Conservation (phyloP, 2,329 filamentous ascomycete species). For the Cladosporium sp. region DNA sequence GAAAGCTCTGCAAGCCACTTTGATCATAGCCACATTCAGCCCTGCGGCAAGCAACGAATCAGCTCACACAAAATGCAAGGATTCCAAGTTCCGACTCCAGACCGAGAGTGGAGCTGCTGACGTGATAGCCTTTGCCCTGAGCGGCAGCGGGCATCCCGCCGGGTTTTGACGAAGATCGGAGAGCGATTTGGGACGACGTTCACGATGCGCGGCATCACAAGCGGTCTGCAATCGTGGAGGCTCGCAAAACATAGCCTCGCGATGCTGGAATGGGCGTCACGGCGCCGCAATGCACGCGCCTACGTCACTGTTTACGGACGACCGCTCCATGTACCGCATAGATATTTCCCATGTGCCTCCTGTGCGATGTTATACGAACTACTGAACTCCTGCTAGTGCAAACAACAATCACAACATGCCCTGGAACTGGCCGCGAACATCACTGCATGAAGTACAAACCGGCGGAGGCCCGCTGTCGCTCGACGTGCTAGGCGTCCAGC, state of each 20-base stretch:
- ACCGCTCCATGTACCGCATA: background rate
- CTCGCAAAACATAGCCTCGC: background rate
- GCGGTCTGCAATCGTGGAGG: background rate
- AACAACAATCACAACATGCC: background rate
- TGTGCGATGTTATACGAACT: background rate
- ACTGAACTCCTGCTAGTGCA: background rate
- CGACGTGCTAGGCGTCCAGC: conserved; percentile 4
- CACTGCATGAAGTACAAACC: background rate
- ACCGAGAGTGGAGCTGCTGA: background rate
- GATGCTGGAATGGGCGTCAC: background rate
- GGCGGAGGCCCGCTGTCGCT: conserved; percentile 3
- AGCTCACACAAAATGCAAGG: background rate
- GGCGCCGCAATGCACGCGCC: background rate
- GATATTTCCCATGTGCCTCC: background rate
- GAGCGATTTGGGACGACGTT: background rate
- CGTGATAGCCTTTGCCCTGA: background rate
- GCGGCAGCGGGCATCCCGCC: background rate
- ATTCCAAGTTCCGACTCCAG: background rate
- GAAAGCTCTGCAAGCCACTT: background rate
- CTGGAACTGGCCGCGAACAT: conserved; percentile 8
- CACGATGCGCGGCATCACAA: background rate
- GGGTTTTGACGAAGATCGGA: background rate
- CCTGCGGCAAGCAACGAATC: background rate
- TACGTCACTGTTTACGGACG: background rate
- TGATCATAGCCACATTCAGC: background rate